Evolutionary conservation across 108 stramenopile species (phyloP), one percentile per base, ranked within the genome.

Genomic region (Stephanodiscus triporus): DNA sequence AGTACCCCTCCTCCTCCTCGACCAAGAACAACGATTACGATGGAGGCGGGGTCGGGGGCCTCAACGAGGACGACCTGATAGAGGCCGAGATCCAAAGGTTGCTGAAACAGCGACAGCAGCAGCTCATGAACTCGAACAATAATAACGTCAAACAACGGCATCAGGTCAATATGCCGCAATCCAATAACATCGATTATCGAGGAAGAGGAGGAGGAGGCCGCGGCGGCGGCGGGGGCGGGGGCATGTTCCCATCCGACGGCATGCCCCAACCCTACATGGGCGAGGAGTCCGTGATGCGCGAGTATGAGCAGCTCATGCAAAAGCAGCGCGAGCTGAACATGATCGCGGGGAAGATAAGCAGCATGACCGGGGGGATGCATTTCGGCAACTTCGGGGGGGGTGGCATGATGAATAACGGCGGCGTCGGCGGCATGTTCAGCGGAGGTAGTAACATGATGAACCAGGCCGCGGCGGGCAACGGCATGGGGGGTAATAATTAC

Each of bases 221-320:
- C 6, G 48, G 53, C 10, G 65, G 64, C 8, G 10, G 13, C 45
- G 56, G 29, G 8, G 48, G 65, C 8, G 68, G 68, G n/a, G 40
- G 59, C 2, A 14, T 55, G 19, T 23, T 20, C 54, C 43, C 6
- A 6, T 2, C 19, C 10, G 54, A 55, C 54, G 4, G 4, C 54
- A 23, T 17, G 53, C 26, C 56, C 16, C 61, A 62, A 66, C 69
- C 77, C 36, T 79, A 79, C 66, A 72, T 79, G 71, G 78, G 78
- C 0, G 78, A 72, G 63, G 78, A 79, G 48, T 66, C 54, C 20
- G 65, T 79, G 3, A 14, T 79, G 59, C 30, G 63, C 6, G 78
- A 79, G 43, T 79, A 79, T 37, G 60, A 74, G 55, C 71, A 73
- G 38, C 78, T 84, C 24, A 56, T 83, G 55, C 78, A 78, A 23